Base-by-base conservation (phyloP, 1,139 yeast species). In the Scheffersomyces parashehatae region DNA sequence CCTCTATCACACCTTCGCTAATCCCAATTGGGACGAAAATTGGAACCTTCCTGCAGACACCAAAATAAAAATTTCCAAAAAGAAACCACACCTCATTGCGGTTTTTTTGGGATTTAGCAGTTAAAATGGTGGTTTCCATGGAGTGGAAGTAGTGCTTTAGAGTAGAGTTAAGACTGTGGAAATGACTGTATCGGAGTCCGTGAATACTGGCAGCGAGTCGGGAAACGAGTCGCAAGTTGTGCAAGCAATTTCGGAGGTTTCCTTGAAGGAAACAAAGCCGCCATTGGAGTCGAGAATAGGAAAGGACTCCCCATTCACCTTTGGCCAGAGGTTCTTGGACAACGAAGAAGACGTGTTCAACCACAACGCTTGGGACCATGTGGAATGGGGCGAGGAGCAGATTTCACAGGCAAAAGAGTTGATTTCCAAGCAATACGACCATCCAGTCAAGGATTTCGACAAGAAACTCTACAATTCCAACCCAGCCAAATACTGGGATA, bases 331-430 rank as follows among this genome's bases (percentile, higher is more conserved):
- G 44, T 81, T 69, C 52, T 72, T 93, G 47, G 78, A 77, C 5
- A 80, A 83, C 39, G 86, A 83, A 30, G 83, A 85, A 4, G 91
- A 89, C 36, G 96, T 95, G 1, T 93, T 96, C 82, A 79, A 80
- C 50, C 96, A 88, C 61, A 93, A 93, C 64, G 99, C 99, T 0
- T 93, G 99, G 85, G 99, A 93, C 62, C 96, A 95, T 61, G 97
- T 90, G 15, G 97, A 90, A 59, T 91, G 97, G 97, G 98, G 96
- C 39, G 90, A 86, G 40, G 96, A 89, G 54, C 98, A 95, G 61
- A 68, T 84, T 28, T 63, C 73, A 15, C 82, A 85, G 52, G 97
- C 97, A 3, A 78, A 87, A 60, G 83, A 76, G 53, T 81, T 85
- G 64, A 86, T 93, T 28, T 68, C 79, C 11, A 79, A 82, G 51